Percentiles rank a stretch among this genome's conserved stretches.
Conservation (phyloP, 306 rosid species). For the Ceratonia siliqua region DNA sequence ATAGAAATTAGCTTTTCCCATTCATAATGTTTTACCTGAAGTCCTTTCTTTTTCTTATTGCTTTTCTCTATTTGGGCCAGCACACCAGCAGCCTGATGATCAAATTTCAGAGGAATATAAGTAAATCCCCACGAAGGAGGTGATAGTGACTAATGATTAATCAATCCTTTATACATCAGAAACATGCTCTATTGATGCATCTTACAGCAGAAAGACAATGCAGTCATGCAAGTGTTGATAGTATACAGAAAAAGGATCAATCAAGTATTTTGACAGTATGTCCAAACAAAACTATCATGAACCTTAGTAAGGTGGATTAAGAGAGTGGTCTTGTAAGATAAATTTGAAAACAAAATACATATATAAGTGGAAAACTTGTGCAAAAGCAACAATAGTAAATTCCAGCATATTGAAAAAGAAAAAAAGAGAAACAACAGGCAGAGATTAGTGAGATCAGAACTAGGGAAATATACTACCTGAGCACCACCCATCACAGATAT, state of each 20-base stretch:
- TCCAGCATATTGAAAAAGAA: neutral
- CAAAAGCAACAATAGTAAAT: neutral
- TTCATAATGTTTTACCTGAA: conserved; percentile 56
- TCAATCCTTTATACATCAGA: neutral
- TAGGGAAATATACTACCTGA: conserved; percentile 61
- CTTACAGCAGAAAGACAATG: neutral
- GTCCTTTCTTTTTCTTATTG: conserved; percentile 90
- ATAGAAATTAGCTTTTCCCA: neutral
- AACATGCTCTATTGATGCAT: conserved; percentile 15
- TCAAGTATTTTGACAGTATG: neutral
- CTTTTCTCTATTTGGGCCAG: conserved; percentile 84
- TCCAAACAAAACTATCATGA: neutral
- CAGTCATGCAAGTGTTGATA: neutral
- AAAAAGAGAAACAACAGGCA: neutral
- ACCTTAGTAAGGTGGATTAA: neutral
- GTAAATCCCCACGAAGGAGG: conserved; percentile 13
- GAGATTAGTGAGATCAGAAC: neutral
- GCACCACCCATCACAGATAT: conserved; percentile 99
- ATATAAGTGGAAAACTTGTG: neutral
- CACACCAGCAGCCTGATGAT: conserved; percentile 88
- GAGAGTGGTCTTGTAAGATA: neutral
- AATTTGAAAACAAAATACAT: neutral
- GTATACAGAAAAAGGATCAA: conserved; percentile 18
- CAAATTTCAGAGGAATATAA: conserved; percentile 24
- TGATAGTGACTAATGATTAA: conserved; percentile 18